Conservation (phyloP, 2,329 filamentous ascomycete species). For the Ophiostoma ulmi region DNA sequence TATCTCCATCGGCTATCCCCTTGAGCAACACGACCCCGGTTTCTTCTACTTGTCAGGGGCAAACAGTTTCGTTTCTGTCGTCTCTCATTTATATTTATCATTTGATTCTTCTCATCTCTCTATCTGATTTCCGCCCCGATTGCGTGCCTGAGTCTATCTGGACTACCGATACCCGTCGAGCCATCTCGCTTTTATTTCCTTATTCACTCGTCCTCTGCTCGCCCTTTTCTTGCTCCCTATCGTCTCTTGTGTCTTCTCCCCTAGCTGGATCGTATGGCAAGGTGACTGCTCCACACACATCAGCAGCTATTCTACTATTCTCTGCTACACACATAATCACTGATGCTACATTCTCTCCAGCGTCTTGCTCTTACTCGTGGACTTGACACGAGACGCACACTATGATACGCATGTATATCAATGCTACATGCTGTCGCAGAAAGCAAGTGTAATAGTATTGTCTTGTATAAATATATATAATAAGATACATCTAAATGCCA, state of each 20-base stretch:
- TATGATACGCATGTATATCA: slow-evolving; percentile 5
- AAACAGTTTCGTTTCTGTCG: background rate
- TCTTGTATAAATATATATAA: background rate
- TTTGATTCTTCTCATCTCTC: background rate
- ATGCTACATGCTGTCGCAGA: background rate
- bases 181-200: background rate
- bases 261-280: background rate
- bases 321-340: background rate
- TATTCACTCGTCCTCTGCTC: background rate
- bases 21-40: background rate
- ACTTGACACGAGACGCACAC: background rate
- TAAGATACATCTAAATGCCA: background rate
- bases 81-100: background rate
- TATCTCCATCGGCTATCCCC: background rate
- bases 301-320: background rate
- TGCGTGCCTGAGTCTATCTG: background rate
- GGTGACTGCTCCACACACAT: background rate
- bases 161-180: background rate
- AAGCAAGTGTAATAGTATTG: background rate
- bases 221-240: background rate
- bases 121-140: background rate
- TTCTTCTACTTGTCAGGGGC: slow-evolving; percentile 12
- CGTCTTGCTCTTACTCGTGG: background rate
- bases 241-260: background rate
- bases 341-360: background rate